These are phyloP conservation scores for Diospyros kaki DNA, from an alignment of 148 eudicot species.

Conservation along the genomic window DNA sequence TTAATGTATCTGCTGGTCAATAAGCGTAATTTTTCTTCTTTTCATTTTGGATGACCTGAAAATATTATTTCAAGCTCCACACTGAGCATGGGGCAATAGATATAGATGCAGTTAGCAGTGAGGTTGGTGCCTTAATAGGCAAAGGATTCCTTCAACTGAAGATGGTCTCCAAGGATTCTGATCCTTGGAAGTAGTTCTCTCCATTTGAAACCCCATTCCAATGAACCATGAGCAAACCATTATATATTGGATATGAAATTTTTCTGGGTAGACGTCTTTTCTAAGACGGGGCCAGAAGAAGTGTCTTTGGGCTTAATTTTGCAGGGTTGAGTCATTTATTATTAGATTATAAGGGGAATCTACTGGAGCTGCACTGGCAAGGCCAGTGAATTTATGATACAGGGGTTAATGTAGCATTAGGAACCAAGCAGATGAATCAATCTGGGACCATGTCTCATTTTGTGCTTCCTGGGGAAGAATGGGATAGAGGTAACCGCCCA, in stretches of 20 bases:
- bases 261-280: neutral
- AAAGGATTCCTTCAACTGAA: neutral
- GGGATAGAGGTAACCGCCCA: neutral
- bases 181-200: too few relatives aligned
- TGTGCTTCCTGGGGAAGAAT: neutral
- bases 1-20: neutral
- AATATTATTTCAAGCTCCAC: neutral
- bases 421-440: too few relatives aligned
- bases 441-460: neutral
- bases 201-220: too few relatives aligned
- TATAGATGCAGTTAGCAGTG: neutral
- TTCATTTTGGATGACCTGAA: neutral
- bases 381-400: neutral
- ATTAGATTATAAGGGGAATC: neutral
- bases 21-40: too few relatives aligned
- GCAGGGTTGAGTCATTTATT: neutral
- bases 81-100: neutral
- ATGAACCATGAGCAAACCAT: too few relatives aligned
- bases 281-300: neutral
- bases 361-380: neutral
- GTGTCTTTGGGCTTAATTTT: neutral
- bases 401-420: neutral
- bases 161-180: neutral
- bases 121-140: neutral
- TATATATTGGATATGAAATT: too few relatives aligned